These are phyloP conservation scores for Fusarium musae DNA, from an alignment of 2,329 filamentous ascomycete genomes.

Conservation along the genomic window DNA sequence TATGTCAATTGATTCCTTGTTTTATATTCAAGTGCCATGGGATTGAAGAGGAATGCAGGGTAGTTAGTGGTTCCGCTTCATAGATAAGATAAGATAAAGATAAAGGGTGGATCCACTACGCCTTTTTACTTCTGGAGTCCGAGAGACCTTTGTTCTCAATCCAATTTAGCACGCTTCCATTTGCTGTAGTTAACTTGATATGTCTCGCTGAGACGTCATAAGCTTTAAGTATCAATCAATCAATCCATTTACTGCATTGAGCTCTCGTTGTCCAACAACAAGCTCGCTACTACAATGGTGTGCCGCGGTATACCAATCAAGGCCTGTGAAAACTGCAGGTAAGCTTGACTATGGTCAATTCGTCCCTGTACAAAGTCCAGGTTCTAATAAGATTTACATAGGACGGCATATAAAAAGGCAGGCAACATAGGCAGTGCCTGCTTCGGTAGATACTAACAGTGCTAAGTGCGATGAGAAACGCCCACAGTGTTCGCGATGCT, in stretches of 20 bases:
- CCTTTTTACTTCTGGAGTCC: not conserved
- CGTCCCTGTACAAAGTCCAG: not conserved
- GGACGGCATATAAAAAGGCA: not conserved
- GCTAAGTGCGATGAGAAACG: not conserved
- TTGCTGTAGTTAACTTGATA: not conserved
- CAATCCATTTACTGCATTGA: not conserved
- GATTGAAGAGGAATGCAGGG: not conserved
- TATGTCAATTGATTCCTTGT: not conserved
- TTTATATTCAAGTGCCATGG: not conserved
- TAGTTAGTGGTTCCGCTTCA: not conserved
- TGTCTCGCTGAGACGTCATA: too few species aligned
- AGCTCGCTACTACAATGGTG: not conserved
- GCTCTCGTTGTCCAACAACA: not conserved
- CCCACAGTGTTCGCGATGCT: not conserved
- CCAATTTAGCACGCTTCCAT: too few species aligned
- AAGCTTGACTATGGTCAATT: not conserved
- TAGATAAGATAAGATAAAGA: not conserved
- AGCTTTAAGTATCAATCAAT: too few species aligned
- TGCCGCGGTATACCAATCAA: not conserved
- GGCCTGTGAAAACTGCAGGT: not conserved
- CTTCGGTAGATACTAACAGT: not conserved
- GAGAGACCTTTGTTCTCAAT: not conserved
- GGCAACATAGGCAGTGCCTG: fast-evolving
- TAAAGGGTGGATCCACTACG: not conserved
- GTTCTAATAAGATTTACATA: not conserved